Evolutionary conservation across 768 basidiomycete species (phyloP), one percentile per base, ranked within the genome.

Genomic region (Amanita pseudoporphyria): DNA sequence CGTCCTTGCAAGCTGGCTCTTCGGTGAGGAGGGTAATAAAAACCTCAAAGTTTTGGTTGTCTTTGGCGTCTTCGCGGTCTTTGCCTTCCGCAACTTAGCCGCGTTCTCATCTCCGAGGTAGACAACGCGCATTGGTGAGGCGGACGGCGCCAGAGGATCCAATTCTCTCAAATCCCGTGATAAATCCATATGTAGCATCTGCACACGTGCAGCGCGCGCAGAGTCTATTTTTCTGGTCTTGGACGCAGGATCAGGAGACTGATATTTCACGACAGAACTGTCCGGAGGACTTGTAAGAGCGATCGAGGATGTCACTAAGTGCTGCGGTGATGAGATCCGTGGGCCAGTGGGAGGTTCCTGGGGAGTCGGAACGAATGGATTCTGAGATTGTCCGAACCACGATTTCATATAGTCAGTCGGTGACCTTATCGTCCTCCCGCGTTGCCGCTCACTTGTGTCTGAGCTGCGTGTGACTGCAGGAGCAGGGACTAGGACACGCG

Each of bases 101-200:
- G 19, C 18, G 18, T 37, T 28, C 39, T 39, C 37, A 18, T 21
- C n/a, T 10, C 16, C 21, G 13, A 19, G 37, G 21, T 40, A 1
- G 12, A 33, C 21, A 28, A 38, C 37, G 5, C 13, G 46, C 36
- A 47, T 24, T 7, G 41, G 13, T n/a, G 41, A 12, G n/a, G 28
- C 22, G 26, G 24, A 26, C 12, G 31, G 13, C 3, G 22, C 10
- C 24, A 30, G 33, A 26, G 26, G 19, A 2, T 49, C 28, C 28
- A 49, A 28, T 12, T n/a, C 26, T 18, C n/a, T 24, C 26, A 39
- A 32, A 49, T 49, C 38, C 16, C 41, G 26, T 13, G 21, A 40
- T 38, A 49, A 49, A 19, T 49, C 47, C 47, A 49, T 49, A 9
- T 49, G 47, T 16, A 49, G 28, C 47, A 16, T 18, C 28, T 30